phyloP scores from a whole-genome alignment of 73 alveolate species.

The Paramecium biaurelia region DNA sequence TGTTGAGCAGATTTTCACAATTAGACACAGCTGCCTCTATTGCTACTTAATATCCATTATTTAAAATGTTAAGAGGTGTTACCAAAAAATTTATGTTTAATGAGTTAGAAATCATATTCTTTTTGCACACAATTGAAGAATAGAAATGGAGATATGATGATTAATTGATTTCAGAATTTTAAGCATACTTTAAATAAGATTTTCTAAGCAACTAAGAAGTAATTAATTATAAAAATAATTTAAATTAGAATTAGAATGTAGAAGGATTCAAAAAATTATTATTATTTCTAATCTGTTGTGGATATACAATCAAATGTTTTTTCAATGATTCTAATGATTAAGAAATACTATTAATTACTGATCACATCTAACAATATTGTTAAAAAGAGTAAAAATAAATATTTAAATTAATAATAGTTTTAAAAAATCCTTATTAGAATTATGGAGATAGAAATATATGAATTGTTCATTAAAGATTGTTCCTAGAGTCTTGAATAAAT shows the following conservation, averaged over 20 bases:
- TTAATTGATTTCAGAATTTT: not conserved
- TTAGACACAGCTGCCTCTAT: constrained; percentile 7
- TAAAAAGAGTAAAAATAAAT: not conserved
- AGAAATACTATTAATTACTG: not conserved
- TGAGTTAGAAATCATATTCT: constrained; percentile 60
- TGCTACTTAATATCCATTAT: constrained; percentile 49
- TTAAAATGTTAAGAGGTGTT: constrained; percentile 60
- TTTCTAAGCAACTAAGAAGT: constrained; percentile 56
- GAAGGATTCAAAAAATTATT: constrained; percentile 40
- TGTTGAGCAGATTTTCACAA: constrained; percentile 51
- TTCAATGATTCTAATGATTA: constrained; percentile 54
- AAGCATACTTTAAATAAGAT: constrained; percentile 44
- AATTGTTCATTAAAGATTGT: constrained; percentile 43
- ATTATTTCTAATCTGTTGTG: constrained; percentile 39
- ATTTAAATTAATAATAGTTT: not conserved
- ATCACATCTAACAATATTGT: constrained; percentile 7
- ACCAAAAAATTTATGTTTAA: constrained; percentile 54
- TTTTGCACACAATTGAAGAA: constrained; percentile 51
- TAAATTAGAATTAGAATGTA: not conserved
- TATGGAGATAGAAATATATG: constrained; percentile 48
- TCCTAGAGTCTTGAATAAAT: constrained; percentile 45
- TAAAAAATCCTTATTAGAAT: not conserved
- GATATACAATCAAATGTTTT: constrained; percentile 50
- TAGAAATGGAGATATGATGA: constrained; percentile 62
- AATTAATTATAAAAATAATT: not conserved